Evolutionary conservation across 1,284 basidiomycete genomes (phyloP).

Genomic region (Tylopilus sp.): DNA sequence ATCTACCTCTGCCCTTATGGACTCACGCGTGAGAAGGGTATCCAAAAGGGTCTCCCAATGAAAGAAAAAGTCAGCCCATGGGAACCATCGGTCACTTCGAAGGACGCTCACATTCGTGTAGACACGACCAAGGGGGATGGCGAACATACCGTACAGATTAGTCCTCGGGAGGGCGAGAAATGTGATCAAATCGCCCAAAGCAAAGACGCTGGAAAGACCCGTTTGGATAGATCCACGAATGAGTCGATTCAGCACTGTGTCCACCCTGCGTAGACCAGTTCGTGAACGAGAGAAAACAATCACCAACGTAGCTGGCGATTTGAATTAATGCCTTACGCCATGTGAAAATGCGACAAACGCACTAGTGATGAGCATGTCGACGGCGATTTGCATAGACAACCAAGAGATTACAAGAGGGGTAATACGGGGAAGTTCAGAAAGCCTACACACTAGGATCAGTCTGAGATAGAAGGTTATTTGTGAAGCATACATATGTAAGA

Average conservation of each 20-base stretch:
- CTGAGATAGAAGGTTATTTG: background rate
- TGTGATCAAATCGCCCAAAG: slow-evolving; percentile 37
- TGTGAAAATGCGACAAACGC: no score
- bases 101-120: slow-evolving; percentile 32
- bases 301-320: slow-evolving; percentile 22
- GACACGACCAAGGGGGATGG: slow-evolving; percentile 34
- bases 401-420: slow-evolving; percentile 35
- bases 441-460: slow-evolving; percentile 17
- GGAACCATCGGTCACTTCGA: background rate
- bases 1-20: background rate
- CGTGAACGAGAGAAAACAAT: slow-evolving; percentile 27
- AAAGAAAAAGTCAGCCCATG: background rate
- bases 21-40: background rate
- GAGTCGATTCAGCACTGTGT: slow-evolving; percentile 35
- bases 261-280: slow-evolving; percentile 36
- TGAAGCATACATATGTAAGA: slow-evolving; percentile 35
- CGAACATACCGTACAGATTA: slow-evolving; percentile 31
- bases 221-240: slow-evolving; percentile 47
- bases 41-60: background rate
- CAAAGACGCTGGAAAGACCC: slow-evolving; percentile 41
- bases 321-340: slow-evolving; percentile 9
- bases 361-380: slow-evolving; percentile 39
- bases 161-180: slow-evolving; percentile 31
- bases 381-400: slow-evolving; percentile 39
- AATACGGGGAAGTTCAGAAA: slow-evolving; percentile 23